phyloP scores from a whole-genome alignment of 352 stramenopile species.

The Phytophthora cryptogea region DNA sequence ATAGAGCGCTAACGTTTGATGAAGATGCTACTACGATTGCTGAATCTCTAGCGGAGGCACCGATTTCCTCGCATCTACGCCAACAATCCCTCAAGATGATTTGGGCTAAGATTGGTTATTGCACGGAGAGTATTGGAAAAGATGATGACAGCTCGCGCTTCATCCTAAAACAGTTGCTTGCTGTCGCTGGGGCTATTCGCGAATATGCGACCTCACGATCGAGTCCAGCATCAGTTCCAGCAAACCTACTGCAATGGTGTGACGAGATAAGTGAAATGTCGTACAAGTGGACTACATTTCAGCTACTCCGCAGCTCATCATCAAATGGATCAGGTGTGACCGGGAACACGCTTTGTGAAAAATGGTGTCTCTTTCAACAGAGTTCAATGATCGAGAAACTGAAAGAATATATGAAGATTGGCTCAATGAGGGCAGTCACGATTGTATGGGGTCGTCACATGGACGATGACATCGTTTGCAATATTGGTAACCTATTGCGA shows the following conservation, averaged over 20 bases:
- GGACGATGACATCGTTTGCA: conserved; percentile 33
- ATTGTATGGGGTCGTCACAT: conserved; percentile 64
- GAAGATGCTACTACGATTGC: conserved; percentile 17
- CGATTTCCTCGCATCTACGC: conserved; percentile 10
- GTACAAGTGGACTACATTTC: conserved; percentile 77
- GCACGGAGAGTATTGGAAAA: conserved; percentile 26
- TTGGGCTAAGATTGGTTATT: conserved; percentile 16
- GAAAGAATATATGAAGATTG: conserved; percentile 47
- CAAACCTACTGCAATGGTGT: conserved; percentile 30
- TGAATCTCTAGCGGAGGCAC: conserved; percentile 12
- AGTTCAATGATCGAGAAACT: conserved; percentile 44
- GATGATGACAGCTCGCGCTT: conserved; percentile 26
- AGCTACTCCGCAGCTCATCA: conserved; percentile 45
- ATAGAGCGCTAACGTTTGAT: not conserved
- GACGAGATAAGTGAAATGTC: conserved; percentile 40
- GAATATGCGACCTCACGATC: conserved; percentile 22
- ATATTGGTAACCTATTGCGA: conserved; percentile 44
- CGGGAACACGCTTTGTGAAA: conserved; percentile 9
- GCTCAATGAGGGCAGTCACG: conserved; percentile 54
- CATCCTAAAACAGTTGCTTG: conserved; percentile 22
- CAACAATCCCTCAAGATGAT: conserved; percentile 7
- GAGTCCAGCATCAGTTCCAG: not conserved
- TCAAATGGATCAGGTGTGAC: conserved; percentile 3
- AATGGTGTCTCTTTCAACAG: conserved; percentile 47
- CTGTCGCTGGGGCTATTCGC: conserved; percentile 16